Conservation (phyloP, 371 early-diverging fungal genomes). For the Syncephalis plumigaleata region DNA sequence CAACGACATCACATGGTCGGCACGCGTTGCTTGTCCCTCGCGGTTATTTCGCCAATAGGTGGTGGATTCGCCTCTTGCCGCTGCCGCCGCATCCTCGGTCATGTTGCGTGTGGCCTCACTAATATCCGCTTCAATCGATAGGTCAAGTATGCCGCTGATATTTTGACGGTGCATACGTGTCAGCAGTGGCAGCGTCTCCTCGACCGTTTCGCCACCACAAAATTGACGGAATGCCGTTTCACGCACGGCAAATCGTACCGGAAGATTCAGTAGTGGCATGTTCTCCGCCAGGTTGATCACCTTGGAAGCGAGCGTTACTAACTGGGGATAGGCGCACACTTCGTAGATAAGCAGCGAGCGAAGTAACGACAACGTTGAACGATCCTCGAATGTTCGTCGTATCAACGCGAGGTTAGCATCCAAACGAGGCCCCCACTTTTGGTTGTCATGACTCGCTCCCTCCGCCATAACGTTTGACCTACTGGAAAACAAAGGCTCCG, state of each 20-base stretch:
- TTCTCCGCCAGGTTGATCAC: conserved; percentile 38
- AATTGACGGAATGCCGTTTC: conserved; percentile 81
- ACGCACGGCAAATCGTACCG: conserved; percentile 51
- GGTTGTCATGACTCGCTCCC: no score
- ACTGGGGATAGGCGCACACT: conserved; percentile 38
- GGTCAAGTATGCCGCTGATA: conserved; percentile 77
- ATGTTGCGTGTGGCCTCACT: conserved; percentile 22
- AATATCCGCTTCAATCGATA: conserved; percentile 79
- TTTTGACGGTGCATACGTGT: conserved; percentile 35
- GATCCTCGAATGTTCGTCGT: conserved; percentile 19
- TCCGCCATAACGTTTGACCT: no score
- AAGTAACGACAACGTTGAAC: conserved; percentile 37
- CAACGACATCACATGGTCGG: conserved; percentile 42
- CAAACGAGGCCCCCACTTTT: no score
- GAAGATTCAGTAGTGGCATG: conserved; percentile 24
- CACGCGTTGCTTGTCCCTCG: conserved; percentile 10
- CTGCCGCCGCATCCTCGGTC: conserved; percentile 16
- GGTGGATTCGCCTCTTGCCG: conserved; percentile 7
- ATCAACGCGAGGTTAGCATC: no score
- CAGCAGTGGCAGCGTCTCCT: conserved; percentile 77
- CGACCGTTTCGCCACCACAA: conserved; percentile 81
- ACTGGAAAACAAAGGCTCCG: no score
- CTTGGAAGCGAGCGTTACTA: conserved; percentile 47
- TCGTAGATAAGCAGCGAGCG: conserved; percentile 60
- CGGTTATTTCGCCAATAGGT: no score